Base-by-base conservation (phyloP, 306 rosid genomes). In the Vachellia collinsii region DNA sequence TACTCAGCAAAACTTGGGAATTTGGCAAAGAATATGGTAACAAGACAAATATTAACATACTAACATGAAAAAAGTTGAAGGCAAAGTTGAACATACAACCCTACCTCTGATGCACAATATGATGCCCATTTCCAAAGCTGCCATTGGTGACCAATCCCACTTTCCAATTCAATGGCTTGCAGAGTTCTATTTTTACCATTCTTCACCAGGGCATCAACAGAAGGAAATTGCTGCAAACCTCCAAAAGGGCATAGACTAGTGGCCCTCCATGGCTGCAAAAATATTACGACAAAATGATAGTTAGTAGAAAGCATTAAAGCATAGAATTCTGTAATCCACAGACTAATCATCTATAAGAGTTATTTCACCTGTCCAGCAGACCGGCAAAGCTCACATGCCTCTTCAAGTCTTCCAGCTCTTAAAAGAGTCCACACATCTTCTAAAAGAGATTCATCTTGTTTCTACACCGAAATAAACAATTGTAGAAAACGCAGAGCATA, bases 61-160 rank as follows among this genome's bases (percentile, higher is more conserved):
- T 19, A 72, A 69, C n/a, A 72, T 29, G 8, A 70, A 85, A 62
- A 80, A 69, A 62, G 43, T 51, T 54, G 41, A 48, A 42, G 39
- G 70, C 76, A 83, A 68, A 34, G 36, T 56, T 63, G 72, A 77
- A 74, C 70, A 80, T 70, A 39, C 56, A 68, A 69, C 86, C 78
- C 71, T 87, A 95, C 98, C 99, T 95, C 98, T 29, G 99, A 95
- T 59, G 99, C 94, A 79, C 96, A 93, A 86, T 89, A 95, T 71
- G 97, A 90, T 65, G 99, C 97, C 99, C 99, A 95, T 92, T 92
- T 93, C 99, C 99, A 95, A 50, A 95, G 97, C 82, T 85, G 94
- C 96, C 97, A 92, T 80, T 93, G 99, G 86, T 93, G 96, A 84
- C 94, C 94, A 71, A 89, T 89, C 76, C 97, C 98, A 88, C 92